Percentiles rank a stretch among this genome's conserved stretches.
These are phyloP conservation scores for Suhomyces wounanorum DNA, from an alignment of 1,139 yeast species.

Conservation along the genomic window DNA sequence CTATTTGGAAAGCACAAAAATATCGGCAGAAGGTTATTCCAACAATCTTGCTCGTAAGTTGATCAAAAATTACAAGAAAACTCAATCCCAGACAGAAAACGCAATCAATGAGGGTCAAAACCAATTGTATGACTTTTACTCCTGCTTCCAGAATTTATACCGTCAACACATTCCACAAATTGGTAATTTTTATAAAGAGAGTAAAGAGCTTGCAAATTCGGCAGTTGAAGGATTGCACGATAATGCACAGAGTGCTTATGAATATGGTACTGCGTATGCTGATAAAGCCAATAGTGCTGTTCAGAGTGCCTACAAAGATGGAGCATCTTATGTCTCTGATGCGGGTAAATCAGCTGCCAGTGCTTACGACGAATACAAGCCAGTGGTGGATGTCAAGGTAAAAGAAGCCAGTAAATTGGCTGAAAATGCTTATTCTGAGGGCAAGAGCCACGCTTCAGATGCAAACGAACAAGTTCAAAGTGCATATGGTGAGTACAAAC, in stretches of 20 bases:
- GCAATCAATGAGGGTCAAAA: conserved; percentile 21
- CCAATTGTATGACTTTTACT: conserved; percentile 19
- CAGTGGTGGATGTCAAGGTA: conserved; percentile 2
- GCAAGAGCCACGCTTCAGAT: conserved; percentile 1
- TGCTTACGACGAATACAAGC: conserved; percentile 12
- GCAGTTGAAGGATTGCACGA: conserved; percentile 1
- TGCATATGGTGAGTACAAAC: conserved; percentile 14
- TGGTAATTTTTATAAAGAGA: conserved; percentile 10
- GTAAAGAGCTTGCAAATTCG: conserved; percentile 4
- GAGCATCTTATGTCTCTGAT: conserved; percentile 7
- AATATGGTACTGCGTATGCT: conserved; percentile 10
- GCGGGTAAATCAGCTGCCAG: conserved; percentile 8
- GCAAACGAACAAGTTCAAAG: background rate
- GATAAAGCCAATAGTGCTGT: conserved; percentile 6
- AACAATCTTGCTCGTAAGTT: conserved; percentile 8
- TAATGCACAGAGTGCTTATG: conserved; percentile 5
- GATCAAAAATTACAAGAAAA: conserved; percentile 13
- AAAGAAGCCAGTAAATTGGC: conserved; percentile 7
- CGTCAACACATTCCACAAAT: conserved; percentile 13
- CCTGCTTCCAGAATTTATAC: conserved; percentile 5
- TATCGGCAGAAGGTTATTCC: conserved; percentile 20
- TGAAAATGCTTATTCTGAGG: conserved; percentile 2
- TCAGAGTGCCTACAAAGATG: conserved; percentile 7
- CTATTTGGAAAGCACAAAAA: conserved; percentile 20
- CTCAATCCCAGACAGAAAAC: conserved; percentile 21